Conservation (phyloP, 192 early-diverging fungal genomes). For the Cetraspora pellucida region DNA sequence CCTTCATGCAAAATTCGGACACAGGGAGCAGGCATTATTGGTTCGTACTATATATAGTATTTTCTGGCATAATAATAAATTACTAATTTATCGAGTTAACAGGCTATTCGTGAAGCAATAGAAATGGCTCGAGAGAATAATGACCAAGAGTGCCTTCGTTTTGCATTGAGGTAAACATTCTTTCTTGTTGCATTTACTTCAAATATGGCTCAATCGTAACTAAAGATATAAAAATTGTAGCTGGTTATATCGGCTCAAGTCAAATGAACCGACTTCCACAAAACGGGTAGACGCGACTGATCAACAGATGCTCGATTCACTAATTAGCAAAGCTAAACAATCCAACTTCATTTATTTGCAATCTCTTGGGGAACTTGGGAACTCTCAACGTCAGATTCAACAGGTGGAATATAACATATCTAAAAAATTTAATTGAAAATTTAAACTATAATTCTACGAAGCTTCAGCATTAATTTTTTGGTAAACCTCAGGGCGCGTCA, state of each 20-base stretch:
- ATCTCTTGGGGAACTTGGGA: slow-evolving; percentile 29
- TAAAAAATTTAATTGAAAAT: not conserved
- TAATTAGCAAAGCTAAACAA: slow-evolving; percentile 29
- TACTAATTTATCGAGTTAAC: not conserved
- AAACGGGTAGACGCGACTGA: not conserved
- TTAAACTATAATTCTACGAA: not conserved
- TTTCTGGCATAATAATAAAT: not conserved
- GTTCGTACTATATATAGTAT: slow-evolving; percentile 25
- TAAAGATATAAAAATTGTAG: slow-evolving; percentile 4
- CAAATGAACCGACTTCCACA: not conserved
- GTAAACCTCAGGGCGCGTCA: slow-evolving; percentile 10
- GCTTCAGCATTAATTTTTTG: not conserved
- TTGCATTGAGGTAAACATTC: slow-evolving; percentile 46
- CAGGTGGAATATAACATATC: not conserved
- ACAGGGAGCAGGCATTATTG: slow-evolving; percentile 45
- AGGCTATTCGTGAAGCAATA: slow-evolving; percentile 48
- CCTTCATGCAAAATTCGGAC: slow-evolving; percentile 47
- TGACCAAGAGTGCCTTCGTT: slow-evolving; percentile 48
- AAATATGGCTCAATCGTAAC: not conserved
- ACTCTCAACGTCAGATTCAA: slow-evolving; percentile 27
- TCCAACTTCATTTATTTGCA: slow-evolving; percentile 17
- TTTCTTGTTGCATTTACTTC: not conserved
- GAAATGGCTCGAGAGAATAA: slow-evolving; percentile 47
- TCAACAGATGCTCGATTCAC: slow-evolving; percentile 34
- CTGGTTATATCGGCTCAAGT: slow-evolving; percentile 34